These are phyloP conservation scores for Rhodamnia argentea DNA, from an alignment of 345 rosid genomes.

Conservation along the genomic window DNA sequence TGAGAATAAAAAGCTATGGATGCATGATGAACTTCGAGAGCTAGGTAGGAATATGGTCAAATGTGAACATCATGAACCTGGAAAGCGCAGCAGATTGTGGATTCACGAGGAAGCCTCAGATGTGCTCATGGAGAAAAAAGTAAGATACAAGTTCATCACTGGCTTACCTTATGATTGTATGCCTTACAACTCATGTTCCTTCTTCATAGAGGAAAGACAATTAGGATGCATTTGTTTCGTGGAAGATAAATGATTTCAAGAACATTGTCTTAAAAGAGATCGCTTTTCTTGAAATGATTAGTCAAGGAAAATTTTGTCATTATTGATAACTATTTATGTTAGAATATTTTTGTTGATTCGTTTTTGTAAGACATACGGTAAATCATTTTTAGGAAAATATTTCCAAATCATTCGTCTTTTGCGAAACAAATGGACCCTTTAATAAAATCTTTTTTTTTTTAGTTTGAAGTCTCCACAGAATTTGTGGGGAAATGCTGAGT, in stretches of 20 bases:
- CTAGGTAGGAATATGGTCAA: neutral
- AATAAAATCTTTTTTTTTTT: neutral
- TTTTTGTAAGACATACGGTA: neutral
- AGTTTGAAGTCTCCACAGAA: neutral
- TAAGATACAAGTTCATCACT: neutral
- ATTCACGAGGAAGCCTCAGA: rapidly evolving
- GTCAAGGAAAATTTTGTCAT: neutral
- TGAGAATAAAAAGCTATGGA: neutral
- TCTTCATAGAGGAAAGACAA: neutral
- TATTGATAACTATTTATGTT: neutral
- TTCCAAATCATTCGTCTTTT: rapidly evolving
- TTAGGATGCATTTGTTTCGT: rapidly evolving
- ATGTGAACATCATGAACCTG: neutral
- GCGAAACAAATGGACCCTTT: rapidly evolving
- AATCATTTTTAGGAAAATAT: neutral
- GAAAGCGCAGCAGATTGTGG: neutral
- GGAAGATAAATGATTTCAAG: neutral
- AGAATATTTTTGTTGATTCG: neutral
- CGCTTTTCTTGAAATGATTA: neutral
- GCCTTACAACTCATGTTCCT: neutral
- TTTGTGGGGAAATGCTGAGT: neutral
- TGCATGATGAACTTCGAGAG: neutral
- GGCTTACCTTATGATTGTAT: neutral
- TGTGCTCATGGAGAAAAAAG: neutral
- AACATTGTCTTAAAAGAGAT: neutral